phyloP scores from a whole-genome alignment of 371 early-diverging fungal genomes.

The Apophysomyces sp. region DNA sequence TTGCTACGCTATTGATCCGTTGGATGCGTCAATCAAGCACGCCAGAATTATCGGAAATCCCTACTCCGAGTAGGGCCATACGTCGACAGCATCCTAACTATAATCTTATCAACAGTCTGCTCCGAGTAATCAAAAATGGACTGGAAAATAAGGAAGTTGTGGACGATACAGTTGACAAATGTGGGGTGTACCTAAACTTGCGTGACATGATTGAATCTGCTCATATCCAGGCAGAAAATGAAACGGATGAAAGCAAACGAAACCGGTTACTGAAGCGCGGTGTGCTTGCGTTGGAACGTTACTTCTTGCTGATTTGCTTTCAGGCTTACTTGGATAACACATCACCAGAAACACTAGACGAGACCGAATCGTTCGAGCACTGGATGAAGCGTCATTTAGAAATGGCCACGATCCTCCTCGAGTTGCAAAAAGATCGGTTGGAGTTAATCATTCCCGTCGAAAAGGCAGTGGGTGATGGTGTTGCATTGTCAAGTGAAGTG shows the following conservation, averaged over 20 bases:
- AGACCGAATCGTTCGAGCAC: slow-evolving; percentile 50
- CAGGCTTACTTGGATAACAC: slow-evolving; percentile 53
- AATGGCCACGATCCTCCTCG: slow-evolving; percentile 56
- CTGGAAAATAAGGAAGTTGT: slow-evolving; percentile 62
- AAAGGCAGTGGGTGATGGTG: slow-evolving; percentile 57
- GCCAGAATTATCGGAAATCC: not conserved
- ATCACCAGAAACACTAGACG: slow-evolving; percentile 32
- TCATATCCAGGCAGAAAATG: slow-evolving; percentile 51
- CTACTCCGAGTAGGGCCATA: not conserved
- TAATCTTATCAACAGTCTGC: slow-evolving; percentile 64
- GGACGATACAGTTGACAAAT: slow-evolving; percentile 60
- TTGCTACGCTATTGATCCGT: slow-evolving; percentile 53
- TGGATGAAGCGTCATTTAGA: slow-evolving; percentile 69
- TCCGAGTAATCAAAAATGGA: slow-evolving; percentile 67
- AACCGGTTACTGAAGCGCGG: slow-evolving; percentile 37
- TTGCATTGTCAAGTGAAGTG: slow-evolving; percentile 67
- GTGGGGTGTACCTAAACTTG: slow-evolving; percentile 44
- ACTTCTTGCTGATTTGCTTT: slow-evolving; percentile 69
- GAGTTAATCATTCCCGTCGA: slow-evolving; percentile 57
- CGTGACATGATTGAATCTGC: slow-evolving; percentile 56
- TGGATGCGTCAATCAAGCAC: slow-evolving; percentile 43
- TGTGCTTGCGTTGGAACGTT: slow-evolving; percentile 51
- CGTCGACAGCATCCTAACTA: slow-evolving; percentile 44
- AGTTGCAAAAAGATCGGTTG: slow-evolving; percentile 39
- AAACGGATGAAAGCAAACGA: slow-evolving; percentile 29